Percentiles rank a stretch among this genome's conserved stretches.
phyloP scores from a whole-genome alignment of 208 protist genomes.

The Leishmania aethiopica region DNA sequence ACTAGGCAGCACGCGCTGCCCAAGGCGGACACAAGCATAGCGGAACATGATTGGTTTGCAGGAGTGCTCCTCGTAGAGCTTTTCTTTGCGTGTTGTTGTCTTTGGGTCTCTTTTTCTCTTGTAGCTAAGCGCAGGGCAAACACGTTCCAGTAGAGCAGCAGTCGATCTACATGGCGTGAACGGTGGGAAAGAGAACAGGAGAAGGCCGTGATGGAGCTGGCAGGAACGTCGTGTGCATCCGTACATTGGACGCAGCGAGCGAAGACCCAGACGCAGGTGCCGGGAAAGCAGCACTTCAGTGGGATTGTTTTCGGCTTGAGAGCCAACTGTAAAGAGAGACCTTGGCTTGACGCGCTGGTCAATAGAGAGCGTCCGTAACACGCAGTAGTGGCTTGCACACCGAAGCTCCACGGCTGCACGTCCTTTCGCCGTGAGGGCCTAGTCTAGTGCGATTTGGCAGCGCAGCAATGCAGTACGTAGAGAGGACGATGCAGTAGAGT shows the following conservation, averaged over 20 bases:
- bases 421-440: background rate
- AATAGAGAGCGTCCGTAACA: background rate
- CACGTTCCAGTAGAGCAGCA: background rate
- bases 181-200: background rate
- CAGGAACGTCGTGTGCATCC: background rate
- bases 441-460: background rate
- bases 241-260: background rate
- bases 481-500: background rate
- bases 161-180: background rate
- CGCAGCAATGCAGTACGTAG: background rate
- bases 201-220: background rate
- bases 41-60: constrained; percentile 33
- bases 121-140: background rate
- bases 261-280: background rate
- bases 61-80: background rate
- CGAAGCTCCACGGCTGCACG: background rate
- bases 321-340: background rate
- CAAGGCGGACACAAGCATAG: constrained; percentile 35
- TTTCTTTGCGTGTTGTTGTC: background rate
- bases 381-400: background rate
- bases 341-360: background rate
- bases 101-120: background rate
- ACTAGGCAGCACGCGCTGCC: constrained; percentile 35
- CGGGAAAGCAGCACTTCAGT: background rate
- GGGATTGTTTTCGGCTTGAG: background rate